Conservation (phyloP, 495 filamentous ascomycete genomes). For the Aspergillus asperescens region DNA sequence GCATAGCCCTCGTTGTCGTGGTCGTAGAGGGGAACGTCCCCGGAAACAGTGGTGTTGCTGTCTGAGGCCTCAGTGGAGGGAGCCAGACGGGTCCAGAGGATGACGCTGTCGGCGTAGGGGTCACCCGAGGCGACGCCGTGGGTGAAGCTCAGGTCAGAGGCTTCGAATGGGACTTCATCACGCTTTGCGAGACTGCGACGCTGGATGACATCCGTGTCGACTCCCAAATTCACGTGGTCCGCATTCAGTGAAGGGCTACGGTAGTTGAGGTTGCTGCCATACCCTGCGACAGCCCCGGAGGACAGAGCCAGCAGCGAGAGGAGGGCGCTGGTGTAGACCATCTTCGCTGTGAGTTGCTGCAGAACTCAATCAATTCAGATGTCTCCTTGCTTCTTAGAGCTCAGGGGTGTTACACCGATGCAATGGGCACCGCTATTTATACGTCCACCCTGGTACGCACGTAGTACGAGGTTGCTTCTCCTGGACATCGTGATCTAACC, state of each 20-base stretch:
- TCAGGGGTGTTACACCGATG: background rate
- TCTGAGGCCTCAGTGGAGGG: slow-evolving; percentile 48
- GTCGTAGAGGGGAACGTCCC: slow-evolving; percentile 49
- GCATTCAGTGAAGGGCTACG: slow-evolving; percentile 49
- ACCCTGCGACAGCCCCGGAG: slow-evolving; percentile 22
- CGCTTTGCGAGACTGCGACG: slow-evolving; percentile 22
- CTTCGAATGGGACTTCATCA: slow-evolving; percentile 30
- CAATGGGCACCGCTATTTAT: too few relatives aligned
- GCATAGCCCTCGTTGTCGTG: slow-evolving; percentile 46
- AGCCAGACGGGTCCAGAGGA: slow-evolving; percentile 64
- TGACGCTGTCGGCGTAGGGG: slow-evolving; percentile 57
- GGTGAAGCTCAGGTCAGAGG: slow-evolving; percentile 55
- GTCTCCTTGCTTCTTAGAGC: too few relatives aligned
- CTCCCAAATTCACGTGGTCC: slow-evolving; percentile 48
- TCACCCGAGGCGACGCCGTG: slow-evolving; percentile 68
- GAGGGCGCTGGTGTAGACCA: slow-evolving; percentile 6
- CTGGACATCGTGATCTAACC: background rate
- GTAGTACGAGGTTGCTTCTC: background rate
- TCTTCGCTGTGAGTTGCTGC: background rate
- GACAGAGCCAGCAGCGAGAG: slow-evolving; percentile 13
- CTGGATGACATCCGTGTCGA: slow-evolving; percentile 44
- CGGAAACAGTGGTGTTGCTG: slow-evolving; percentile 51
- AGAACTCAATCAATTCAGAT: background rate
- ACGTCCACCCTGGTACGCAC: too few relatives aligned
- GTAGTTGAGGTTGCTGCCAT: slow-evolving; percentile 51